These are phyloP conservation scores for Solanum hybrid DNA, from an alignment of 305 asterid species.

Conservation along the genomic window DNA sequence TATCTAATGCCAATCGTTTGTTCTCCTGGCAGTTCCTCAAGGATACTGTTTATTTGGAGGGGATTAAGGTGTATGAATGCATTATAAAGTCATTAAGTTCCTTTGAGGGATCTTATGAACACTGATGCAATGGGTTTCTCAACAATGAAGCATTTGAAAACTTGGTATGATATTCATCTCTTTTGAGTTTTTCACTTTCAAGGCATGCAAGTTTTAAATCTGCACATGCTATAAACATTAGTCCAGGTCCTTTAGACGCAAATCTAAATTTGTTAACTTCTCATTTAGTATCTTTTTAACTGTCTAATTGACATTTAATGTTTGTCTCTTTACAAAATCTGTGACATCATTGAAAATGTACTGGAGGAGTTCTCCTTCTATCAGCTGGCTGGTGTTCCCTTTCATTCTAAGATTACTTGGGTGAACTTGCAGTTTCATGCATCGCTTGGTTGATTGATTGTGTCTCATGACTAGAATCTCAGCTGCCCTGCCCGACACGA, in stretches of 20 bases:
- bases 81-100: conserved; percentile 66
- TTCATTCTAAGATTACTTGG: background rate
- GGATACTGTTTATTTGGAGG: conserved; percentile 69
- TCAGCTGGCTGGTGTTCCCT: background rate
- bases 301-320: background rate
- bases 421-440: background rate
- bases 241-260: background rate
- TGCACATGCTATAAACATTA: background rate
- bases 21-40: conserved; percentile 40
- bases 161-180: conserved; percentile 10
- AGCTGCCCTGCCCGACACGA: background rate
- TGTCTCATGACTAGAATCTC: background rate
- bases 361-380: background rate
- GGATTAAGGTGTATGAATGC: conserved; percentile 70
- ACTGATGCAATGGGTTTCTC: background rate
- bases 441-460: background rate
- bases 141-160: conserved; percentile 3
- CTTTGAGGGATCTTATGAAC: conserved; percentile 15
- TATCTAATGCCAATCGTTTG: background rate
- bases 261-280: background rate
- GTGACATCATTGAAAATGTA: background rate
- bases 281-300: background rate
- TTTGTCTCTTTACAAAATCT: background rate
- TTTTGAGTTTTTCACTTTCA: background rate
- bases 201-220: background rate